Conservation (phyloP, 257 asterid genomes). For the Lantana camara region DNA sequence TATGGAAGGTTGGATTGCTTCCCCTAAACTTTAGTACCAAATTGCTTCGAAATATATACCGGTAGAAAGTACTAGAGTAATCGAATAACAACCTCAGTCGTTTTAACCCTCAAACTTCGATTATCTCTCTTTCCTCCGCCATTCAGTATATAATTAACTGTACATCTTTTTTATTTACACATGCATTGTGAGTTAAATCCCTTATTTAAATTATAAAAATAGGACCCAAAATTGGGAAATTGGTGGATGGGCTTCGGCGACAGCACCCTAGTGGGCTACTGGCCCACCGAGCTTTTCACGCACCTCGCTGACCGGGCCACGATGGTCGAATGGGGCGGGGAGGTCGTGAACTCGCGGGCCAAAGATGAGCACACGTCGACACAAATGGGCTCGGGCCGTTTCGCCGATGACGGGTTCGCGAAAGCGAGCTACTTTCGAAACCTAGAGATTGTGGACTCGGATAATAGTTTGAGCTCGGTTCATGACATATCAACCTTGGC, state of each 20-base stretch:
- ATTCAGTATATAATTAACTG: too few species aligned
- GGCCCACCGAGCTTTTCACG: slow-evolving; percentile 90
- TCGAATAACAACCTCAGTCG: too few species aligned
- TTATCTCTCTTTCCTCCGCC: too few species aligned
- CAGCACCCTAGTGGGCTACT: slow-evolving; percentile 77
- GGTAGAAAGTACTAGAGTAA: too few species aligned
- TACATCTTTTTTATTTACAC: too few species aligned
- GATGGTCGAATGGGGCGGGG: slow-evolving; percentile 98
- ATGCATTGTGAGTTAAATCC: too few species aligned
- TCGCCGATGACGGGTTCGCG: slow-evolving; percentile 69
- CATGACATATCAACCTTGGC: slow-evolving; percentile 68
- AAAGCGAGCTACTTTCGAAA: slow-evolving; percentile 81
- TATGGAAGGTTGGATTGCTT: slow-evolving; percentile 71
- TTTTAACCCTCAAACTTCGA: too few species aligned
- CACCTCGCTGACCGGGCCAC: slow-evolving; percentile 84
- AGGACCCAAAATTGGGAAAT: slow-evolving; percentile 91
- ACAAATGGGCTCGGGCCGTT: slow-evolving; percentile 93
- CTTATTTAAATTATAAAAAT: background rate
- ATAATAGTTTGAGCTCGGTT: slow-evolving; percentile 67
- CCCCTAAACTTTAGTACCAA: too few species aligned
- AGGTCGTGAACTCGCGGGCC: slow-evolving; percentile 70
- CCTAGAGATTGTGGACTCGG: slow-evolving; percentile 79
- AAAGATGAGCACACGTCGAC: slow-evolving; percentile 74
- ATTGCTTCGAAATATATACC: too few species aligned
- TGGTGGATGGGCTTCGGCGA: slow-evolving; percentile 99